Conservation (phyloP, 768 basidiomycete species). For the Clitopilus passeckerianus region DNA sequence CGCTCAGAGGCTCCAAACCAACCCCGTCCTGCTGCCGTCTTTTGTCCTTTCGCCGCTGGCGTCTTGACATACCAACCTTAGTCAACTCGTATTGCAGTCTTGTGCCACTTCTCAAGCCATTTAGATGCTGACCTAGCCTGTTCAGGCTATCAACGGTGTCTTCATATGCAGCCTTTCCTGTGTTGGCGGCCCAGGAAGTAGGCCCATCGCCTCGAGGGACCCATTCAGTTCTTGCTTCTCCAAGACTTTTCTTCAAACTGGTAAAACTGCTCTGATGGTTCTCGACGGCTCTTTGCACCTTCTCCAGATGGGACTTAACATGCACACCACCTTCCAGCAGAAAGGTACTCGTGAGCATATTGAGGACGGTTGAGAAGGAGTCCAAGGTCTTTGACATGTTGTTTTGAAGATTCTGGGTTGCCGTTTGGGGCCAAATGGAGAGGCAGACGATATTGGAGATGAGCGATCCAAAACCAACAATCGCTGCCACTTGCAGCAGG, state of each 20-base stretch:
- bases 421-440: slow-evolving; percentile 79
- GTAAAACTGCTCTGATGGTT: slow-evolving; percentile 89
- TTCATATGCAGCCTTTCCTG: slow-evolving; percentile 61
- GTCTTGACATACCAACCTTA: slow-evolving; percentile 39
- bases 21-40: slow-evolving; percentile 9
- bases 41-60: slow-evolving; percentile 14
- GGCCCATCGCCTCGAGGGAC: slow-evolving; percentile 27
- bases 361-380: slow-evolving; percentile 84
- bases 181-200: slow-evolving; percentile 20
- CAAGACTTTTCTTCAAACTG: slow-evolving; percentile 78
- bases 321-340: slow-evolving; percentile 65
- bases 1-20: slow-evolving; percentile 9
- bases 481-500: slow-evolving; percentile 68
- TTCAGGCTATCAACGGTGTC: slow-evolving; percentile 86
- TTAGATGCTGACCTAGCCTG: slow-evolving; percentile 89
- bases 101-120: slow-evolving; percentile 81
- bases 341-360: slow-evolving; percentile 80
- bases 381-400: slow-evolving; percentile 84
- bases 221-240: slow-evolving; percentile 88
- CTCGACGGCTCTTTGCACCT: slow-evolving; percentile 75
- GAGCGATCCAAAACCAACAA: slow-evolving; percentile 69
- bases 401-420: slow-evolving; percentile 74
- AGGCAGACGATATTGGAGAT: slow-evolving; percentile 87
- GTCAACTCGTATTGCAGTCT: slow-evolving; percentile 80
- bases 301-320: slow-evolving; percentile 50